Evolutionary conservation across 1,139 yeast species (phyloP), one percentile per base, ranked within the genome.

Genomic region (Saccharomyces hybrid): DNA sequence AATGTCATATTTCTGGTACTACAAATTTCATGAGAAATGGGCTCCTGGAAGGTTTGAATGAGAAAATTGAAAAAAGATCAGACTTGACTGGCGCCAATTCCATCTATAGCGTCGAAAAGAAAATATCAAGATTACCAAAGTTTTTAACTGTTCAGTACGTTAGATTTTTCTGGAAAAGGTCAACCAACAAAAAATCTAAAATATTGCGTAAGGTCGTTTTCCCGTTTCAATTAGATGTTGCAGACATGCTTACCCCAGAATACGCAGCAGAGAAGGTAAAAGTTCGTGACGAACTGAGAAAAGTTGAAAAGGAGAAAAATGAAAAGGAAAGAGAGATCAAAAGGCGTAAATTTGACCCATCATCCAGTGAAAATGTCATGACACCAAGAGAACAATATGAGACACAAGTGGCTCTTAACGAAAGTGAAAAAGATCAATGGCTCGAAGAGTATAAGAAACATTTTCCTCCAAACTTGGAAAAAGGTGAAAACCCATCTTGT

Each of bases 111-210:
- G 79, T 88, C 51, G 74, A 78, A 27, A 85, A 85, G 65, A 81
- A 79, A 54, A 85, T 93, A 56, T 80, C 86, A 1, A 82, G 89
- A 65, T 76, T 95, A 60, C 99, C 99, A 56, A 86, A 88, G 67
- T 86, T 85, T 67, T 76, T 93, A 63, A 88, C 95, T 13, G 89
- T 95, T 51, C 96, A 93, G 69, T 93, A 88, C 71, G 95, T 93
- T 61, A 80, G 99, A 65, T 93, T 93, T 70, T 93, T 83, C 71
- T 93, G 99, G 99, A 88, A 95, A 69, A 81, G 93, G 65, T 96
- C 93, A 57, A 88, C 95, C 7, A 84, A 82, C 61, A 88, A 86
- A 73, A 93, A 93, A 74, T 87, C 96, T 34, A 93, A 93, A 74
- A 93, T 93, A 69, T 76, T 93, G 69, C 84, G 99, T 67, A 90